phyloP scores from a whole-genome alignment of 192 early-diverging fungal species.

The Spizellomyces sp. region DNA sequence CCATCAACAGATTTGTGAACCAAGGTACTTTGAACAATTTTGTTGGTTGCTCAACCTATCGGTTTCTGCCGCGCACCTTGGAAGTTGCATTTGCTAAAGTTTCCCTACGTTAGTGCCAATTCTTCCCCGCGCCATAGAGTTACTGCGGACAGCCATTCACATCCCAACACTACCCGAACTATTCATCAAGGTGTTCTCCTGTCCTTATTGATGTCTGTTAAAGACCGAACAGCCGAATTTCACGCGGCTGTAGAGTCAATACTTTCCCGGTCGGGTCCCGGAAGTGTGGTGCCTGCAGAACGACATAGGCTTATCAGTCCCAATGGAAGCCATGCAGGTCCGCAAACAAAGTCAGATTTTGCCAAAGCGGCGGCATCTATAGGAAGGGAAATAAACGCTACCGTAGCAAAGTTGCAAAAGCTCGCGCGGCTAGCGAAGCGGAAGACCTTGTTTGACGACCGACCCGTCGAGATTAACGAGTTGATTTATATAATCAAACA shows the following conservation, averaged over 20 bases:
- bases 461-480: conserved; percentile 92
- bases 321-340: conserved; percentile 12
- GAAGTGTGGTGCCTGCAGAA: conserved; percentile 25
- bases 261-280: conserved; percentile 45
- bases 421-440: conserved; percentile 90
- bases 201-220: conserved; percentile 6
- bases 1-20: too few species aligned
- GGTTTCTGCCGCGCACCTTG: too few species aligned
- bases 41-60: too few species aligned
- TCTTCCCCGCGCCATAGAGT: too few species aligned
- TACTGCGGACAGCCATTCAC: too few species aligned
- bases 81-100: too few species aligned
- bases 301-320: conserved; percentile 8
- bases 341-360: conserved; percentile 74
- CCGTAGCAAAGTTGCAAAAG: conserved; percentile 80
- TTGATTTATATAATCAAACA: conserved; percentile 94
- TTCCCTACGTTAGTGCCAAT: too few species aligned
- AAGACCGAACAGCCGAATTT: conserved; percentile 87
- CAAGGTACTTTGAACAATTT: too few species aligned
- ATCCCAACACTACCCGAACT: too few species aligned
- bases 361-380: conserved; percentile 80
- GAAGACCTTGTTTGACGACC: conserved; percentile 97
- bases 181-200: too few species aligned
- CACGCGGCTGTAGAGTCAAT: conserved; percentile 77
- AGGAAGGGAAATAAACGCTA: conserved; percentile 84